These are phyloP conservation scores for Curvularia eragrostidis DNA, from an alignment of 2,329 filamentous ascomycete genomes.

Conservation along the genomic window DNA sequence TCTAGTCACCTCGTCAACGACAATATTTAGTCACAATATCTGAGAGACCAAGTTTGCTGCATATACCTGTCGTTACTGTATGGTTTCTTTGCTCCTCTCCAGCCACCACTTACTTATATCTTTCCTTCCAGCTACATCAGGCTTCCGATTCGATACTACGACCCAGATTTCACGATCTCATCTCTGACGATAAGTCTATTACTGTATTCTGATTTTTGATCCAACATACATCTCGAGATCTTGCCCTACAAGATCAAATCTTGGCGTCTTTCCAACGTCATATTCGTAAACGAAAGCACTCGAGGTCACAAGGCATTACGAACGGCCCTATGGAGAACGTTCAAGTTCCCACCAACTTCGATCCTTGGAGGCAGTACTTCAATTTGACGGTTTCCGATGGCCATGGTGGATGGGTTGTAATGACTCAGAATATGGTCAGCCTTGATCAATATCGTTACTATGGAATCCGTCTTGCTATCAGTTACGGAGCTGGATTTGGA, in stretches of 20 bases:
- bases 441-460: conserved; percentile 58
- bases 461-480: conserved; percentile 62
- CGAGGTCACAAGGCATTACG: conserved; percentile 17
- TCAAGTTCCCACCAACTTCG: conserved; percentile 46
- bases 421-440: conserved; percentile 52
- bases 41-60: background rate
- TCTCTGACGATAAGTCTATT: background rate
- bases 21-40: conserved; percentile 13
- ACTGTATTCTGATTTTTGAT: background rate
- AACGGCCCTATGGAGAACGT: conserved; percentile 4
- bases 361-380: conserved; percentile 61
- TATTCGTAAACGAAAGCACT: background rate
- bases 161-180: background rate
- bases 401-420: conserved; percentile 19
- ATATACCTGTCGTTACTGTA: background rate
- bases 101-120: background rate
- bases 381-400: conserved; percentile 57
- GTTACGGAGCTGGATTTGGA: conserved; percentile 74
- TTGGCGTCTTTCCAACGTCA: background rate
- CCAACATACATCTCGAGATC: background rate
- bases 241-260: background rate
- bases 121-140: conserved; percentile 1
- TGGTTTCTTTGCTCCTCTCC: conserved; percentile 10
- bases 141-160: conserved; percentile 1
- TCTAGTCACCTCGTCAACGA: conserved; percentile 14